Percentiles rank a stretch among this genome's conserved stretches.
Evolutionary conservation across 1,284 basidiomycete genomes (phyloP).

Genomic region (Boletus sp.): DNA sequence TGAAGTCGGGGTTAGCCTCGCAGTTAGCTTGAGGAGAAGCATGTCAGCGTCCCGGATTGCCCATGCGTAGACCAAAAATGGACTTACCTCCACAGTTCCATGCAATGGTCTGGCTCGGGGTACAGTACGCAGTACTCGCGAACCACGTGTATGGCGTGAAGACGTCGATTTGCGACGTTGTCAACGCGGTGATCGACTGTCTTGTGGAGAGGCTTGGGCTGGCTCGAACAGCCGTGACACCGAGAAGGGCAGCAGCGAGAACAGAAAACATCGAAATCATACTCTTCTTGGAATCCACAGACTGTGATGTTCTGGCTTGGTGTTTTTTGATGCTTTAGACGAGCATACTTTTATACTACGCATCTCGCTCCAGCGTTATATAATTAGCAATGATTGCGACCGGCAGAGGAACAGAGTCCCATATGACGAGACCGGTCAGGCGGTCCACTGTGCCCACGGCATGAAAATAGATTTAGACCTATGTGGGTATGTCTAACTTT

Average conservation of each 20-base stretch:
- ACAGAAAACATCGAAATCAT: constrained; percentile 23
- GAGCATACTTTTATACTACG: constrained; percentile 1
- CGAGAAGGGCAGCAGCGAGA: constrained; percentile 22
- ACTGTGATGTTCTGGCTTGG: too few species aligned
- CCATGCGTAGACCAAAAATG: neutral
- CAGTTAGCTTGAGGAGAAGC: constrained; percentile 49
- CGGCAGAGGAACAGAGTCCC: constrained; percentile 7
- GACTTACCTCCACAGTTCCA: constrained; percentile 67
- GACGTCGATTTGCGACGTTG: constrained; percentile 45
- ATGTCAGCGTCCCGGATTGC: neutral
- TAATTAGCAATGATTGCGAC: constrained; percentile 14
- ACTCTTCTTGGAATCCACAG: neutral
- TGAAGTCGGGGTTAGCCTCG: constrained; percentile 56
- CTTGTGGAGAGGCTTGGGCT: constrained; percentile 33
- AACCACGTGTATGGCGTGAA: constrained; percentile 61
- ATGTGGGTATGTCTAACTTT: neutral
- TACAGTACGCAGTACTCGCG: constrained; percentile 62
- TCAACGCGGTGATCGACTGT: constrained; percentile 47
- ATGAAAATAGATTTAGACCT: neutral
- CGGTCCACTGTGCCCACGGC: neutral
- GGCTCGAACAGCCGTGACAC: constrained; percentile 23
- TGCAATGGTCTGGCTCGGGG: constrained; percentile 45
- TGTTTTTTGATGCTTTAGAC: neutral
- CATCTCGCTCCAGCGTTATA: neutral
- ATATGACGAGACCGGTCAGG: constrained; percentile 13